phyloP scores from a whole-genome alignment of 371 early-diverging fungal genomes.

The Coemansia sp. region DNA sequence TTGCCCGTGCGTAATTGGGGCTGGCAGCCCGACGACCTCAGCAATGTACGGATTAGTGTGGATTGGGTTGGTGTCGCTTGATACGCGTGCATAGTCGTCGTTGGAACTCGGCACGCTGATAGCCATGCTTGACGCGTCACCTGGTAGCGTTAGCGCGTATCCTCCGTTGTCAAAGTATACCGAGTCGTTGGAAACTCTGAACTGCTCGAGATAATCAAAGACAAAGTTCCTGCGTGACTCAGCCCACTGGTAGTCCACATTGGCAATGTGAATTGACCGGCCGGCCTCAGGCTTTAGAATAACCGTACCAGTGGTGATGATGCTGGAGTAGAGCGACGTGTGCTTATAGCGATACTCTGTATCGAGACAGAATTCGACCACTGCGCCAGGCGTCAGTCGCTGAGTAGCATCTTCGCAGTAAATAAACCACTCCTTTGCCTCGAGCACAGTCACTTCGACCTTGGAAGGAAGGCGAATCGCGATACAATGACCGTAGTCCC shows the following conservation, averaged over 20 bases:
- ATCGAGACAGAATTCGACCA: conserved; percentile 75
- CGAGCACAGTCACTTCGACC: conserved; percentile 70
- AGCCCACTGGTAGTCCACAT: conserved; percentile 62
- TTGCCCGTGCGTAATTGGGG: conserved; percentile 97
- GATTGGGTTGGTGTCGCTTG: conserved; percentile 85
- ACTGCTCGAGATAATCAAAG: background rate
- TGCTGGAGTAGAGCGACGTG: conserved; percentile 61
- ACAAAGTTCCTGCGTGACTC: conserved; percentile 63
- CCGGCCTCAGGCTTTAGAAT: conserved; percentile 64
- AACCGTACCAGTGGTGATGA: conserved; percentile 73
- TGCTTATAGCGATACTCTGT: conserved; percentile 75
- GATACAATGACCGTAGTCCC: conserved; percentile 63
- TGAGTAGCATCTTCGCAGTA: conserved; percentile 66
- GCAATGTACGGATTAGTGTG: conserved; percentile 95
- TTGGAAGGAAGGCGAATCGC: conserved; percentile 65
- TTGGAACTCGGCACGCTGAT: conserved; percentile 65
- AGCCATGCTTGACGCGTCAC: too few species aligned
- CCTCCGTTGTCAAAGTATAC: conserved; percentile 72
- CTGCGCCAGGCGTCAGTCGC: conserved; percentile 62
- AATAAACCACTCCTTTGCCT: conserved; percentile 85
- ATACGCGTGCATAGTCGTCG: conserved; percentile 74
- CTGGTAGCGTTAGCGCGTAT: conserved; percentile 64
- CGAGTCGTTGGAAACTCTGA: background rate
- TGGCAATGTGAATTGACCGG: conserved; percentile 68
- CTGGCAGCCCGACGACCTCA: conserved; percentile 84